These are phyloP conservation scores for Ganoderma leucocontextum DNA, from an alignment of 1,284 basidiomycete species.

Conservation along the genomic window DNA sequence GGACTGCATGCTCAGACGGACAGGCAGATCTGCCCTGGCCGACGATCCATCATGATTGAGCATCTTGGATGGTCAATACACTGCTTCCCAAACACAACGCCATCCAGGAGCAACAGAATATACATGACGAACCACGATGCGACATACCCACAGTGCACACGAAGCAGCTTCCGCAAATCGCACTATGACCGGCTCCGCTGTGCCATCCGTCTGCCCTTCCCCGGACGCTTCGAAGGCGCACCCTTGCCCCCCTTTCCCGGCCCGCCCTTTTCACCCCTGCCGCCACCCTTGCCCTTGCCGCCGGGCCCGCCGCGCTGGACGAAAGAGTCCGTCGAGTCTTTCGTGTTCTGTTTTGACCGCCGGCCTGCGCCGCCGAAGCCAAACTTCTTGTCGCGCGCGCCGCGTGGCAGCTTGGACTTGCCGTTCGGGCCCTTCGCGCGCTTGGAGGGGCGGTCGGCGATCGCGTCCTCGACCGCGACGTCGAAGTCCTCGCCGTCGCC, in stretches of 20 bases:
- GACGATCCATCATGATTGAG: neutral
- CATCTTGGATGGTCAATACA: neutral
- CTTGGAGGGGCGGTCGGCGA: conserved; percentile 77
- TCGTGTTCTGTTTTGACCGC: conserved; percentile 84
- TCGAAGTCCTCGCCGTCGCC: conserved; percentile 83
- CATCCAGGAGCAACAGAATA: neutral
- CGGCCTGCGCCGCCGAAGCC: conserved; percentile 77
- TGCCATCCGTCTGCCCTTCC: conserved; percentile 66
- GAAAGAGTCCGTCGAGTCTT: conserved; percentile 81
- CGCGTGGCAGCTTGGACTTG: conserved; percentile 61
- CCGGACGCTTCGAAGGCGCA: conserved; percentile 56
- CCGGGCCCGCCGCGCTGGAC: conserved; percentile 47
- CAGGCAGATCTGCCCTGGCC: neutral
- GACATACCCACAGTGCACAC: neutral
- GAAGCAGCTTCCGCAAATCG: neutral
- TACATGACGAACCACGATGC: neutral
- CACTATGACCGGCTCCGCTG: conserved; percentile 49
- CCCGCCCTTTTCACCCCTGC: conserved; percentile 43
- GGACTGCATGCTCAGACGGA: neutral
- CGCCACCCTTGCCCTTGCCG: conserved; percentile 42
- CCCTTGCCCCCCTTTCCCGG: conserved; percentile 41
- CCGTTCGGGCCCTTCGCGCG: conserved; percentile 53
- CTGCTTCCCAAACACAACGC: neutral
- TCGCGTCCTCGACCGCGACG: conserved; percentile 86
- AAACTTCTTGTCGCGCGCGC: conserved; percentile 80